phyloP scores from a whole-genome alignment of 2,329 filamentous ascomycete species.

The Domatiomyces globalis region DNA sequence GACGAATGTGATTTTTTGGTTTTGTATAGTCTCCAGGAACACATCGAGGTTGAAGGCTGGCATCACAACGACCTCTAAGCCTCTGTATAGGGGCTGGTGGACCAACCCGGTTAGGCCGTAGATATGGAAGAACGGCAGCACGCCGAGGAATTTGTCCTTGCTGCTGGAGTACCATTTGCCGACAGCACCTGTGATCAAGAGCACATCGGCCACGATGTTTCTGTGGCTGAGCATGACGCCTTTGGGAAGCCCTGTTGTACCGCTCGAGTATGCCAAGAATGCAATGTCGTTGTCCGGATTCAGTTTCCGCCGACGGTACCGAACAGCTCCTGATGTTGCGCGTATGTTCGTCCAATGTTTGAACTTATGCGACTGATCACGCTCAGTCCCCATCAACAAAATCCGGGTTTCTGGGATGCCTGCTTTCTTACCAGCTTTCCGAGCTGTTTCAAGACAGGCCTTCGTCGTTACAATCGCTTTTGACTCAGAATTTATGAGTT shows the following conservation, averaged over 20 bases:
- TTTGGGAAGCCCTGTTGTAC: slow-evolving; percentile 83
- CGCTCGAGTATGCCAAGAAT: slow-evolving; percentile 77
- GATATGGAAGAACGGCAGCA: slow-evolving; percentile 83
- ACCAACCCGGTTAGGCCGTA: slow-evolving; percentile 67
- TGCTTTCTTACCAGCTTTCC: slow-evolving; percentile 52
- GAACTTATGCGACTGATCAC: slow-evolving; percentile 43
- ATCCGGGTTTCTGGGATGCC: slow-evolving; percentile 61
- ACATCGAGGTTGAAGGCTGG: slow-evolving; percentile 67
- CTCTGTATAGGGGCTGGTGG: slow-evolving; percentile 52
- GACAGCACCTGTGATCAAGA: slow-evolving; percentile 42
- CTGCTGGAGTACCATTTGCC: slow-evolving; percentile 38
- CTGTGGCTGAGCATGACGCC: slow-evolving; percentile 75
- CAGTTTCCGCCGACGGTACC: slow-evolving; percentile 47
- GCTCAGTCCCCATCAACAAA: slow-evolving; percentile 60
- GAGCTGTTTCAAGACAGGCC: slow-evolving; percentile 49
- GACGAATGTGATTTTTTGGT: slow-evolving; percentile 58
- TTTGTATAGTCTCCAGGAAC: slow-evolving; percentile 63
- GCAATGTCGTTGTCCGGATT: slow-evolving; percentile 59
- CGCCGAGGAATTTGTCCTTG: slow-evolving; percentile 60
- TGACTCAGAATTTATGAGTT: slow-evolving; percentile 63
- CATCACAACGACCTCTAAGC: slow-evolving; percentile 57
- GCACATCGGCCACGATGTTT: slow-evolving; percentile 65
- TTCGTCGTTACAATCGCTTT: slow-evolving; percentile 63
- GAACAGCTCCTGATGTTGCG: slow-evolving; percentile 46
- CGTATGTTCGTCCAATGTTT: slow-evolving; percentile 65